A percentile compares a stretch with the other conserved stretches of the same genome.
These are phyloP conservation scores for Pythium apleroticum DNA, from an alignment of 352 stramenopile genomes.

Conservation along the genomic window DNA sequence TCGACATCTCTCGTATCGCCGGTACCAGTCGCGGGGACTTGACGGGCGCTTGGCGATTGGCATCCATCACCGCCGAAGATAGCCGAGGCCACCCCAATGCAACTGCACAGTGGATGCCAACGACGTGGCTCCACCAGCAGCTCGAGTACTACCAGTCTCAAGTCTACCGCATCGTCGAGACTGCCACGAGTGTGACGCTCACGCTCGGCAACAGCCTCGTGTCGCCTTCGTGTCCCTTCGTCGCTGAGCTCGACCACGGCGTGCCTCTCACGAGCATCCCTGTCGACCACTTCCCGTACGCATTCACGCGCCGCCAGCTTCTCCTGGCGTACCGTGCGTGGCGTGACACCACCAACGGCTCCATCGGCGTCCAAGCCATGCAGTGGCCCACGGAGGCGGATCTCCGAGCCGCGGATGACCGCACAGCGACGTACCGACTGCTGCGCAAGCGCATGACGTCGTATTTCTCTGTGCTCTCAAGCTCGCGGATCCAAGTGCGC, in stretches of 20 bases:
- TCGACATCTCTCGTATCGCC: conserved; percentile 1
- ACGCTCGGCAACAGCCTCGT: conserved; percentile 61
- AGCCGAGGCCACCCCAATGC: background rate
- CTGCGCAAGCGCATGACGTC: conserved; percentile 62
- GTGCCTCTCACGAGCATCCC: conserved; percentile 46
- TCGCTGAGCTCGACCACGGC: conserved; percentile 44
- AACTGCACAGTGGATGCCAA: conserved; percentile 1
- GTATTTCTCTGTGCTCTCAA: conserved; percentile 61
- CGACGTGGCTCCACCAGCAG: conserved; percentile 48
- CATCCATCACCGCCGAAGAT: background rate
- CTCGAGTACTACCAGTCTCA: conserved; percentile 56
- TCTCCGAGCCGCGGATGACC: background rate
- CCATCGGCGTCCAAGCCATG: conserved; percentile 61
- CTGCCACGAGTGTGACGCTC: conserved; percentile 53
- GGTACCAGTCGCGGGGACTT: background rate
- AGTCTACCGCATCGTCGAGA: conserved; percentile 60
- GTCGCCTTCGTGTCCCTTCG: conserved; percentile 47
- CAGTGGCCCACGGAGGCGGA: conserved; percentile 49
- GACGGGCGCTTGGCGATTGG: conserved; percentile 18
- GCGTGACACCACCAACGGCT: conserved; percentile 55
- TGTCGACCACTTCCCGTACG: conserved; percentile 63
- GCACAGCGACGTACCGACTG: conserved; percentile 22
- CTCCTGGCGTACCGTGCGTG: conserved; percentile 67
- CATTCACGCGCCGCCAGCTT: conserved; percentile 43
- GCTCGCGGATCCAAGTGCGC: conserved; percentile 46